Evolutionary conservation across 441 rosid genomes (phyloP).

Genomic region (Syzygium syzygioides): DNA sequence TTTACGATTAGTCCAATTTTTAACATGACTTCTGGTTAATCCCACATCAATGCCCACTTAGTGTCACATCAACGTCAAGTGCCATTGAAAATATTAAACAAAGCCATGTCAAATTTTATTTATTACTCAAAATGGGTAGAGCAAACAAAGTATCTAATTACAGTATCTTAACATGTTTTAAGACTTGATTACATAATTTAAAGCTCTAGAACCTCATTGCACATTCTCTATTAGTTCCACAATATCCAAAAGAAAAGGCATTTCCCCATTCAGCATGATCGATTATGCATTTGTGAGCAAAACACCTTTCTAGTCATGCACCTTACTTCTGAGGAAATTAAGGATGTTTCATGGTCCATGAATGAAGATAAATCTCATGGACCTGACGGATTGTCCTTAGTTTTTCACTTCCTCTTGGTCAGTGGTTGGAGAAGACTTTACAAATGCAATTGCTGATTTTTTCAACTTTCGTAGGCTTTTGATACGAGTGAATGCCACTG

Average conservation of each 20-base stretch:
- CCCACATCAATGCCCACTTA: background rate
- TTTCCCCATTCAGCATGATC: background rate
- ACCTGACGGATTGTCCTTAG: background rate
- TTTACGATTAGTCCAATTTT: background rate
- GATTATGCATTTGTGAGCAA: background rate
- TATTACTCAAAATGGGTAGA: background rate
- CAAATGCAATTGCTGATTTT: background rate
- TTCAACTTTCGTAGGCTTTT: background rate
- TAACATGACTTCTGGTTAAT: background rate
- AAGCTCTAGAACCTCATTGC: background rate
- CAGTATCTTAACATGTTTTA: background rate
- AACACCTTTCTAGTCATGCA: background rate
- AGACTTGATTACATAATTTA: background rate
- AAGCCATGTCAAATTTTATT: background rate
- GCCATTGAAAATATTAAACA: background rate
- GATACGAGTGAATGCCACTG: background rate
- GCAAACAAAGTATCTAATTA: background rate
- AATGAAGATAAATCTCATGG: background rate
- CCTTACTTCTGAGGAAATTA: background rate
- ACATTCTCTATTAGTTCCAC: background rate
- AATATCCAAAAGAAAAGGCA: background rate
- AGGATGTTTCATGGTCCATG: background rate
- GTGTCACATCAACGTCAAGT: background rate
- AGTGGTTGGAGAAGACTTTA: background rate
- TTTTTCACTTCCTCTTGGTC: background rate